A percentile compares a stretch with the other conserved stretches of the same genome.
phyloP scores from a whole-genome alignment of 495 filamentous ascomycete genomes.

The Neurospora sp. region DNA sequence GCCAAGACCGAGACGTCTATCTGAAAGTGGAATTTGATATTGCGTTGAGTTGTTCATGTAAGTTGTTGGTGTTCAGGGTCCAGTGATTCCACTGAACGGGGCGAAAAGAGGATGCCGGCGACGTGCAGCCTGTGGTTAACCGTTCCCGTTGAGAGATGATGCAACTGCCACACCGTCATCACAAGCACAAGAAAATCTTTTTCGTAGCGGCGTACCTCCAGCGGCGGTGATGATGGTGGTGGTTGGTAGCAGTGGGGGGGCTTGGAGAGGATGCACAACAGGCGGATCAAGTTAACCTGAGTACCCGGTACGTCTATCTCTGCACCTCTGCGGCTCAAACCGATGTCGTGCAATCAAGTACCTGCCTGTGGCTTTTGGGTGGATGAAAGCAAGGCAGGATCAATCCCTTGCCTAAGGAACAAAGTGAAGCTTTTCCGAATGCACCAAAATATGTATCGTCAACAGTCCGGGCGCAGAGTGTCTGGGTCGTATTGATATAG shows the following conservation, averaged over 20 bases:
- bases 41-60: neutral
- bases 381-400: neutral
- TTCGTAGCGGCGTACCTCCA: neutral
- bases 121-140: slow-evolving; percentile 3
- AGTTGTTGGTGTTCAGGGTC: neutral
- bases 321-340: neutral
- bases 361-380: neutral
- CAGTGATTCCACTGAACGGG: neutral
- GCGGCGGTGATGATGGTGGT: neutral
- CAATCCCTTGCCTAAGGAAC: neutral
- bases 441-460: neutral
- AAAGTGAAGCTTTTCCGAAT: neutral
- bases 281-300: neutral
- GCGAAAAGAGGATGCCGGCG: slow-evolving; percentile 3
- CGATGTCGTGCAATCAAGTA: neutral
- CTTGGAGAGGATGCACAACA: neutral
- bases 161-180: slow-evolving; percentile 1
- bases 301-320: neutral
- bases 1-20: neutral
- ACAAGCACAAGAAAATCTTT: neutral
- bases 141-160: neutral
- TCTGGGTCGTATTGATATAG: neutral
- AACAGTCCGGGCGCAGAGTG: neutral
- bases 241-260: neutral
- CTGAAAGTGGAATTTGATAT: neutral